Percentiles rank a stretch among this genome's conserved stretches.
Conservation (phyloP, 2,329 filamentous ascomycete species). For the Aspergillus sergii region DNA sequence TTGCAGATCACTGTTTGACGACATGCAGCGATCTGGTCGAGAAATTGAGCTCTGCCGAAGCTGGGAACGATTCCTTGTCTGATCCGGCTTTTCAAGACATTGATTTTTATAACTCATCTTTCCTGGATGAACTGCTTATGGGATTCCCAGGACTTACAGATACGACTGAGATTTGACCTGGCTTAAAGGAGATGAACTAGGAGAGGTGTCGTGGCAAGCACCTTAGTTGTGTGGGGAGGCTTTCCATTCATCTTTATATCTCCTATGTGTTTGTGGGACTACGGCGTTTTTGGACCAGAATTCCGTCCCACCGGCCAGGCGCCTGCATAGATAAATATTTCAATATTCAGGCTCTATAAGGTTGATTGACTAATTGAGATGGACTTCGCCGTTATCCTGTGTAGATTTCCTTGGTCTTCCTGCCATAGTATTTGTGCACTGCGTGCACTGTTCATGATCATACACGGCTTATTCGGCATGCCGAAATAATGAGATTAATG, state of each 20-base stretch:
- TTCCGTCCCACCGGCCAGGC: no score
- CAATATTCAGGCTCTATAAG: no score
- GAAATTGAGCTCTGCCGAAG: constrained; percentile 29
- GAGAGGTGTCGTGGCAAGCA: no score
- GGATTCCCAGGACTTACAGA: neutral
- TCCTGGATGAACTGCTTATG: neutral
- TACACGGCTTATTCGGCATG: neutral
- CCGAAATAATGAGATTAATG: no score
- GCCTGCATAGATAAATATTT: no score
- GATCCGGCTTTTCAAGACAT: neutral
- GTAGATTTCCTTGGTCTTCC: neutral
- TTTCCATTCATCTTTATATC: no score
- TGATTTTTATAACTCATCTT: neutral
- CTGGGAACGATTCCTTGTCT: neutral
- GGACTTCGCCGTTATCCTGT: neutral
- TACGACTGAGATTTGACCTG: neutral
- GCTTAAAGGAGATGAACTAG: neutral
- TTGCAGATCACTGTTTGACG: constrained; percentile 54
- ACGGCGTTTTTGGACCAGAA: no score
- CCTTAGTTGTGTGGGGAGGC: no score
- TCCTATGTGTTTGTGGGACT: no score
- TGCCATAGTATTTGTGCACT: neutral
- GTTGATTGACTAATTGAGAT: no score
- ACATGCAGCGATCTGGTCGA: constrained; percentile 54
- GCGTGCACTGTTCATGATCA: neutral